phyloP scores from a whole-genome alignment of 2,329 filamentous ascomycete genomes.

The Paecilomyces dactylethromorphus region DNA sequence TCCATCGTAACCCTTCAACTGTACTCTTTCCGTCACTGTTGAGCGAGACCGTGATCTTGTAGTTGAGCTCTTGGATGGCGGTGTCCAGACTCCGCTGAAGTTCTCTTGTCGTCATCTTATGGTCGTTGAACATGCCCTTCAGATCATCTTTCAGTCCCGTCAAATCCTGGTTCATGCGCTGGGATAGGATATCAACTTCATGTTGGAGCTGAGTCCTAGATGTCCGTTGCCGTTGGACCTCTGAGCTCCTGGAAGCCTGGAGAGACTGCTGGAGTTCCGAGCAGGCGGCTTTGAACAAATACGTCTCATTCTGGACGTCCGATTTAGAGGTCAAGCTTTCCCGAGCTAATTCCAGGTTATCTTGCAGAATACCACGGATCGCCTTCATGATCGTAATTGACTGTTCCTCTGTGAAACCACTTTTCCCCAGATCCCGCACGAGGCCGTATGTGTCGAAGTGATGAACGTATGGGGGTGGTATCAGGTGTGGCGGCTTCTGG shows the following conservation, averaged over 20 bases:
- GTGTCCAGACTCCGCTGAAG: constrained; percentile 82
- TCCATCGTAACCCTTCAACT: constrained; percentile 86
- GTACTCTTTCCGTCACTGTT: constrained; percentile 88
- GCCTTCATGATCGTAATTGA: constrained; percentile 89
- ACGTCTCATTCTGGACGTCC: constrained; percentile 90
- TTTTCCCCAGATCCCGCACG: constrained; percentile 67
- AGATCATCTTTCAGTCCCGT: constrained; percentile 78
- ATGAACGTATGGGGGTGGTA: constrained; percentile 77
- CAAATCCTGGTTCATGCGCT: constrained; percentile 78
- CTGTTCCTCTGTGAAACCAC: constrained; percentile 67
- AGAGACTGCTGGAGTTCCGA: constrained; percentile 87
- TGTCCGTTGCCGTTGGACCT: constrained; percentile 74
- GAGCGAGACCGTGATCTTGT: constrained; percentile 86
- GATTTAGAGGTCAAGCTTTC: constrained; percentile 78
- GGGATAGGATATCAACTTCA: constrained; percentile 86
- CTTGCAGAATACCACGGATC: constrained; percentile 66
- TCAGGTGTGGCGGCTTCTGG: constrained; percentile 53
- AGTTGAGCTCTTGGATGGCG: constrained; percentile 88
- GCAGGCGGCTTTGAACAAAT: constrained; percentile 89
- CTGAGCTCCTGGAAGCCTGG: constrained; percentile 65
- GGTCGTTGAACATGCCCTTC: constrained; percentile 93
- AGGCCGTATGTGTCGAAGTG: constrained; percentile 94
- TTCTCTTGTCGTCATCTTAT: constrained; percentile 84
- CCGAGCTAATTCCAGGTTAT: constrained; percentile 76
- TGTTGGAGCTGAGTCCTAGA: constrained; percentile 84